These are phyloP conservation scores for Colletotrichum falcatum DNA, from an alignment of 2,329 filamentous ascomycete species.

Conservation along the genomic window DNA sequence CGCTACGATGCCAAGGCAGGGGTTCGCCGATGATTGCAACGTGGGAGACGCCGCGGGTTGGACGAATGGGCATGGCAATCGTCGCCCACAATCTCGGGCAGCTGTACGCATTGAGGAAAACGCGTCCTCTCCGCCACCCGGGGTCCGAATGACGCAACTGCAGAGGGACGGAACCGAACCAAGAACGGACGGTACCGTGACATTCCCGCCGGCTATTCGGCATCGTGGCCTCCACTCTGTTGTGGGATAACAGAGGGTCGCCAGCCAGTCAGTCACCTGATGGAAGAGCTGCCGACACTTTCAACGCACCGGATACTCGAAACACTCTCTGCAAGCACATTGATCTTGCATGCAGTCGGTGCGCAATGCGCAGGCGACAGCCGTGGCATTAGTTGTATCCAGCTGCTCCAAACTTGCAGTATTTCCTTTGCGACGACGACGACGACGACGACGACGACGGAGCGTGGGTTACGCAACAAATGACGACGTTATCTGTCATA, in stretches of 20 bases:
- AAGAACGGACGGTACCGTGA: conserved; percentile 1
- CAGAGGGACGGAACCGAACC: too few species aligned
- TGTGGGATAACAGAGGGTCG: too few species aligned
- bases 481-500: too few species aligned
- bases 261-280: not conserved
- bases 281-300: too few species aligned
- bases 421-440: not conserved
- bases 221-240: conserved; percentile 6
- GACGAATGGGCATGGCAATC: not conserved
- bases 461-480: too few species aligned
- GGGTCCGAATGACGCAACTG: not conserved
- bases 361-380: not conserved
- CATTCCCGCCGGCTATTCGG: conserved; percentile 8
- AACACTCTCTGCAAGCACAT: not conserved
- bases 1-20: conserved; percentile 11
- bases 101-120: conserved; percentile 1
- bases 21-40: conserved; percentile 14
- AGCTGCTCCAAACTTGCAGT: not conserved
- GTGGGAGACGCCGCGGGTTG: not conserved
- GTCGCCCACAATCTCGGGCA: conserved; percentile 4
- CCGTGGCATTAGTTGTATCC: too few species aligned
- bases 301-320: not conserved
- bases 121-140: not conserved
- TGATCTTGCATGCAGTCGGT: too few species aligned
- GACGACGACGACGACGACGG: too few species aligned